Evolutionary conservation across 768 basidiomycete genomes (phyloP).

Genomic region (Megacollybia marginata): DNA sequence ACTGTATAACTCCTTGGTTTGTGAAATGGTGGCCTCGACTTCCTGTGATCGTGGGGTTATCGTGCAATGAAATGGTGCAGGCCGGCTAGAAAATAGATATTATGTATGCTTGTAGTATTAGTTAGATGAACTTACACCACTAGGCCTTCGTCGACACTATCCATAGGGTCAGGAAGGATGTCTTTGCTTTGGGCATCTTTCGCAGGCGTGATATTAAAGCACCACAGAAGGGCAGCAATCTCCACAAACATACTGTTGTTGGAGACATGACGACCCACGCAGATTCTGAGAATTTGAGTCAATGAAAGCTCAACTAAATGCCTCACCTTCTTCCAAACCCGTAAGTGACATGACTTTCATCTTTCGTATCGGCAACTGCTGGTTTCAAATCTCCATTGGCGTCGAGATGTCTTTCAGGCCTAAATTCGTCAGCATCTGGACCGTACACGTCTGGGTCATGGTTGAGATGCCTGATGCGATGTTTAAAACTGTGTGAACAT

Average conservation of each 20-base stretch:
- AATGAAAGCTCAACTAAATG: background rate
- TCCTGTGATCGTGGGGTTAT: background rate
- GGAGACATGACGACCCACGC: conserved; percentile 11
- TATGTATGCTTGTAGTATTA: background rate
- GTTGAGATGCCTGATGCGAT: conserved; percentile 13
- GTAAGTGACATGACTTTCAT: conserved; percentile 22
- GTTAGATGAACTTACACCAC: conserved; percentile 7
- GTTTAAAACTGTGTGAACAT: background rate
- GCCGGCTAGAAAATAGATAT: background rate
- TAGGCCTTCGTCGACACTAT: conserved; percentile 8
- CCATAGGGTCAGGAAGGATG: conserved; percentile 7
- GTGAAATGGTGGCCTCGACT: too few species aligned
- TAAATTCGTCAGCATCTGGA: conserved; percentile 15
- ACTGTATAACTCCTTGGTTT: too few species aligned
- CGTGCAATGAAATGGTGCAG: background rate
- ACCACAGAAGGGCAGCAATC: conserved; percentile 9
- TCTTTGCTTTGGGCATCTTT: conserved; percentile 4
- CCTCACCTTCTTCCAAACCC: conserved; percentile 22
- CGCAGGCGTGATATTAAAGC: conserved; percentile 2
- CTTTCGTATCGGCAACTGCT: conserved; percentile 17
- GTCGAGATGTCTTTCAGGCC: conserved; percentile 18
- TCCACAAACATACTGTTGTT: conserved; percentile 10
- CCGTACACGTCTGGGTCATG: conserved; percentile 19
- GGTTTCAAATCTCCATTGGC: conserved; percentile 13
- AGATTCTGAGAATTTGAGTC: conserved; percentile 4